Base-by-base conservation (phyloP, 352 stramenopile genomes). In the Phytophthora fragariaefolia region DNA sequence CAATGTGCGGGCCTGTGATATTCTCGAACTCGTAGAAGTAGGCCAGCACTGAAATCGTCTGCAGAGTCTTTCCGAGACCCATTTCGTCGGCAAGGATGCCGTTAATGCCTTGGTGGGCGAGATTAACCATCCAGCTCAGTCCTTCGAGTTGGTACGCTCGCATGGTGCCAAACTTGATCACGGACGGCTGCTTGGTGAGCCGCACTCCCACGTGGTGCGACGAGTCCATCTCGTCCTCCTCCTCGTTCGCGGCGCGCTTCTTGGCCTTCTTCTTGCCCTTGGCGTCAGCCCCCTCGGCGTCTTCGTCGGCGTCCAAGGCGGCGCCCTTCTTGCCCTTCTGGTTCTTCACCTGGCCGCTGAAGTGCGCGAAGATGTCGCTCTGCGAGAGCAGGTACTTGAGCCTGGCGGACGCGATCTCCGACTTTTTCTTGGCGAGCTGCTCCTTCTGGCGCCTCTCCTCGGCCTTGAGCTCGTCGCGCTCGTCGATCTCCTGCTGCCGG, bases 31-130 rank as follows among this genome's bases (percentile, higher is more conserved):
- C 87, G 27, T 77, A 70, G 32, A 95, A 93, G 58, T 96, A 96
- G 4, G 64, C 89, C 23, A 96, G 69, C 58, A 96, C 86, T 0
- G 89, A 96, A 53, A 96, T 96, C 20, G 89, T 96, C 64, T 96
- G 93, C 30, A 99, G 92, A 1, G 97, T 99, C 75, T 99, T 99
- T 30, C 97, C 97, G n/a, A 99, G 86, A 63, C 92, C 95, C 94
- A 99, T 98, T 76, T 99, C 97, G 69, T 99, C 97, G 0, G 96
- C 98, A 24, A 99, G 74, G 52, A 99, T 99, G 12, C 97, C 97
- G 78, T 99, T 99, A 49, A 99, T 95, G 49, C 98, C 96, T 65
- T 99, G 98, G 69, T 99, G 97, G 55, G 98, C 96, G 8, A 99
- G 84, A 71, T 98, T 99, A 7, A 99, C 84, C 77, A 99, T 95